Conservation (phyloP, 352 stramenopile species). For the Phytopythium delawarense region DNA sequence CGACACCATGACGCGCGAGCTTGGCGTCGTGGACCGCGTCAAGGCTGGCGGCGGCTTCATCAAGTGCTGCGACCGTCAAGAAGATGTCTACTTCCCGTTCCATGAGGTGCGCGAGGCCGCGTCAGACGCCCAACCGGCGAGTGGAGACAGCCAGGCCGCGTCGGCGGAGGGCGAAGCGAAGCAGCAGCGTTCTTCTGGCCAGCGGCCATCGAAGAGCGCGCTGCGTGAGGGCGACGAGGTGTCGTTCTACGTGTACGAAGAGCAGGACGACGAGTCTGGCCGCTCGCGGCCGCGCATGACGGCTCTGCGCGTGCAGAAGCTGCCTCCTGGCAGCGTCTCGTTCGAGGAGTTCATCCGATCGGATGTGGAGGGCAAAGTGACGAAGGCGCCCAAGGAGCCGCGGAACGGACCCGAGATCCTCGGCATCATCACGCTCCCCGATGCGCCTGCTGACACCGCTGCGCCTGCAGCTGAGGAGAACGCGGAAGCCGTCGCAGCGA, state of each 20-base stretch:
- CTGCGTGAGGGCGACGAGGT: constrained; percentile 69
- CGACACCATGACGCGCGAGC: constrained; percentile 45
- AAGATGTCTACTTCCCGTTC: constrained; percentile 73
- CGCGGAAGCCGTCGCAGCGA: constrained; percentile 9
- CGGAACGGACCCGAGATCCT: constrained; percentile 56
- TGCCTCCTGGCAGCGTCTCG: constrained; percentile 47
- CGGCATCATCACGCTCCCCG: constrained; percentile 38
- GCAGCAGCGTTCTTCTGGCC: neutral
- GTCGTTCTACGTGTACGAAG: constrained; percentile 77
- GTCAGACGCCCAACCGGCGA: constrained; percentile 10
- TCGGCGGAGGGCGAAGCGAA: constrained; percentile 9
- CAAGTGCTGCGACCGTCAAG: constrained; percentile 56
- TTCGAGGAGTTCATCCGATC: constrained; percentile 60
- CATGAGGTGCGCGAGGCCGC: constrained; percentile 47
- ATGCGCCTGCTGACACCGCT: neutral
- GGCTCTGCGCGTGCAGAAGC: constrained; percentile 62
- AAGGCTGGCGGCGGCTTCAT: constrained; percentile 69
- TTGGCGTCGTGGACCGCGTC: constrained; percentile 51
- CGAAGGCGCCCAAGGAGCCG: constrained; percentile 61
- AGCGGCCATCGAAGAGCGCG: constrained; percentile 4
- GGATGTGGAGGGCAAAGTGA: constrained; percentile 55
- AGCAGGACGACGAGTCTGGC: constrained; percentile 41
- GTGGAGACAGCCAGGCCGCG: constrained; percentile 14
- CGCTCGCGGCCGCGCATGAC: constrained; percentile 39
- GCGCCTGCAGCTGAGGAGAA: constrained; percentile 10